A percentile compares a stretch with the other conserved stretches of the same genome.
These are phyloP conservation scores for Penicillium lagena DNA, from an alignment of 495 filamentous ascomycete genomes.

Conservation along the genomic window DNA sequence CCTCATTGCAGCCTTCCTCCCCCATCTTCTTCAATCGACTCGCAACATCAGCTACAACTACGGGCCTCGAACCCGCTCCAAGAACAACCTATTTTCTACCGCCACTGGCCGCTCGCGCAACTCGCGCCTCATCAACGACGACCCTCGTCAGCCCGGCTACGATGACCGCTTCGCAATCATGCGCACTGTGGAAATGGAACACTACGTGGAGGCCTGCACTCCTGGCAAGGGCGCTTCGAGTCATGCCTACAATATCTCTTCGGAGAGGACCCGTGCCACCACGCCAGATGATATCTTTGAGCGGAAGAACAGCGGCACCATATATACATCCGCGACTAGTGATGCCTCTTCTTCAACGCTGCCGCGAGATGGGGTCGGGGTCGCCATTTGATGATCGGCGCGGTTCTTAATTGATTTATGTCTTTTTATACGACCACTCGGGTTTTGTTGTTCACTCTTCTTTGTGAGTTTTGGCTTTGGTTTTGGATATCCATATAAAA, in stretches of 20 bases:
- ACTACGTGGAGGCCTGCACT: slow-evolving; percentile 18
- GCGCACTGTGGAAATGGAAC: slow-evolving; percentile 32
- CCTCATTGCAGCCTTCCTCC: slow-evolving; percentile 39
- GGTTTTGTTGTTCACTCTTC: too few relatives aligned
- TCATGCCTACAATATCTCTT: slow-evolving; percentile 6
- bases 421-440: too few relatives aligned
- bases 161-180: slow-evolving; percentile 20
- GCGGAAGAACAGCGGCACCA: slow-evolving; percentile 8
- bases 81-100: slow-evolving; percentile 19
- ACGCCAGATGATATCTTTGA: slow-evolving; percentile 12
- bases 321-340: slow-evolving; percentile 16
- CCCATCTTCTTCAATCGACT: slow-evolving; percentile 29
- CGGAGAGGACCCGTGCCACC: slow-evolving; percentile 8
- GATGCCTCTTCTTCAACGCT: slow-evolving; percentile 8
- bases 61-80: slow-evolving; percentile 12
- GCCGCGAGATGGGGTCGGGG: neutral
- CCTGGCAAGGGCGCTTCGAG: slow-evolving; percentile 7
- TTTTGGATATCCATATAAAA: too few relatives aligned
- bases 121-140: slow-evolving; percentile 1
- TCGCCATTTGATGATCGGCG: neutral
- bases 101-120: slow-evolving; percentile 14
- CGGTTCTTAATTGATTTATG: neutral
- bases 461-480: too few relatives aligned
- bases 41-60: slow-evolving; percentile 13
- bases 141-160: slow-evolving; percentile 3